A percentile compares a stretch with the other conserved stretches of the same genome.
These are phyloP conservation scores for Achlya hypogyna DNA, from an alignment of 352 stramenopile species.

Conservation along the genomic window DNA sequence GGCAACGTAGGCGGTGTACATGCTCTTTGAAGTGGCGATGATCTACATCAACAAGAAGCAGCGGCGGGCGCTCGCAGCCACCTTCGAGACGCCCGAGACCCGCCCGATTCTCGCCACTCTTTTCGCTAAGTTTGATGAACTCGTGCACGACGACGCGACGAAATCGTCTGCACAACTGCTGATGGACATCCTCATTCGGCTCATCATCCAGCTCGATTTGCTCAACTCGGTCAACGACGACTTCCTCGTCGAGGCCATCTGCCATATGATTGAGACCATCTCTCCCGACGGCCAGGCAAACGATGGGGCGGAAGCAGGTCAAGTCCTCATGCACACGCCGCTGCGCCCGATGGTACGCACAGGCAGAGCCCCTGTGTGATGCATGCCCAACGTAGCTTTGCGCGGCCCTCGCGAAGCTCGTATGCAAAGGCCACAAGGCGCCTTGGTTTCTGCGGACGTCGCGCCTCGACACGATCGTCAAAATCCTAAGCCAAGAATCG, in stretches of 20 bases:
- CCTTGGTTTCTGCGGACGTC: not conserved
- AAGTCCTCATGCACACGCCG: not conserved
- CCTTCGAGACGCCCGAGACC: slow-evolving; percentile 7
- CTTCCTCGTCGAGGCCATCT: slow-evolving; percentile 16
- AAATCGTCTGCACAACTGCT: not conserved
- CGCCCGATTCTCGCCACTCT: not conserved
- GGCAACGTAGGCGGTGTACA: slow-evolving; percentile 15
- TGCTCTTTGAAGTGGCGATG: slow-evolving; percentile 10
- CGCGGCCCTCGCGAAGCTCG: slow-evolving; percentile 8
- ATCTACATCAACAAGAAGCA: slow-evolving; percentile 14
- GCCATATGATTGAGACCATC: slow-evolving; percentile 15
- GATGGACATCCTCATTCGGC: slow-evolving; percentile 20
- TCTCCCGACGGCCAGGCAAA: not conserved
- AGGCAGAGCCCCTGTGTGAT: too few relatives aligned
- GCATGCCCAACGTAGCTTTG: too few relatives aligned
- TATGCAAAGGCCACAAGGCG: slow-evolving; percentile 14
- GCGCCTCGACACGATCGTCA: slow-evolving; percentile 14
- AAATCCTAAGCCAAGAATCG: slow-evolving; percentile 14
- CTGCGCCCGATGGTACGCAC: slow-evolving; percentile 20
- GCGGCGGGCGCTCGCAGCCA: not conserved
- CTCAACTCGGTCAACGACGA: slow-evolving; percentile 17
- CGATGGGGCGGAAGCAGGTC: not conserved
- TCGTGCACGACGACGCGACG: not conserved
- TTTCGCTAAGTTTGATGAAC: not conserved
- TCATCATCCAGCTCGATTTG: slow-evolving; percentile 20